Evolutionary conservation across 2,329 filamentous ascomycete species (phyloP), one percentile per base, ranked within the genome.

Genomic region (Colletotrichum sp.): DNA sequence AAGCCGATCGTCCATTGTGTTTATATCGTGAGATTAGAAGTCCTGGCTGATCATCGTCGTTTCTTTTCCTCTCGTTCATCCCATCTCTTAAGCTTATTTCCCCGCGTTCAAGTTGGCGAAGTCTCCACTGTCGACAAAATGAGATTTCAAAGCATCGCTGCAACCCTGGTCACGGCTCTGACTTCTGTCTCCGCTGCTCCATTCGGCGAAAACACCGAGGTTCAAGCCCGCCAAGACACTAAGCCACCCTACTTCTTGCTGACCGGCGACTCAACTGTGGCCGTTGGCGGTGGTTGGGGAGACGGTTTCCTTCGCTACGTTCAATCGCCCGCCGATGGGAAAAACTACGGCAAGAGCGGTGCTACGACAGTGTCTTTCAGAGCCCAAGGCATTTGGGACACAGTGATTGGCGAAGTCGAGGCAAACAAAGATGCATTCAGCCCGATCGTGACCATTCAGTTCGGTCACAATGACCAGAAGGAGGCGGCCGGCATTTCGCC

Each of bases 401-500:
- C 84, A 0, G 86, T 91, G 0, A 83, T 92, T 1, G 77, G 80
- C 3, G 83, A 87, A 2, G 83, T 91, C 0, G 80, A 81, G 32
- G 82, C 83, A 1, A 83, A 87, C 66, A 85, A 82, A 18, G 78
- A 78, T 0, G 80, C 81, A 8, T 80, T 81, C 67, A 62, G 65
- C 59, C 74, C 74, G 15, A 66, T 76, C 24, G 81, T 84, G 13
- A 84, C 83, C 3, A 80, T 79, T 4, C 79, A 92, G 85, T 93
- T 93, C 75, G 91, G 91, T 7, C 91, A 93, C 81, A 93, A 93
- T 76, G 92, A 93, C 80, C 91, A 89, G 79, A 92, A 92, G 78
- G 73, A 85, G 1, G 84, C 82, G 0, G 86, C 85, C 2, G 86
- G 86, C 62, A 85, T 93, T 60, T 84, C 85, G 0, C 80, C 90